These are phyloP conservation scores for Craspedostauros australis DNA, from an alignment of 108 stramenopile genomes.

Conservation along the genomic window DNA sequence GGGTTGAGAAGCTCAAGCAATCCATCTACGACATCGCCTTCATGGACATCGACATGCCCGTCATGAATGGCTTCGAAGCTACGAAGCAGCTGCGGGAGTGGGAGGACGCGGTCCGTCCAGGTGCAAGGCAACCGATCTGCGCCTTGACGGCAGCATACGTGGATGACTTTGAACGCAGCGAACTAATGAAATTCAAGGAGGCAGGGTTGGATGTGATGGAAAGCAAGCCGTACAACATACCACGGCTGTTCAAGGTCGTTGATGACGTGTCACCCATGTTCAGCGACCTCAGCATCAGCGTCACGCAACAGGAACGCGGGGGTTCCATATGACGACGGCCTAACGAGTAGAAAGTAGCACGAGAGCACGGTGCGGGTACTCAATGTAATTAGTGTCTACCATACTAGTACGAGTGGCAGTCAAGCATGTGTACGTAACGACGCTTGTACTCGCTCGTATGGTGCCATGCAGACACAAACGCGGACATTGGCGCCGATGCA, in stretches of 20 bases:
- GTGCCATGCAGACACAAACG: too few relatives aligned
- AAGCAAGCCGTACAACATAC: slow-evolving; percentile 86
- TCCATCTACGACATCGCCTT: slow-evolving; percentile 90
- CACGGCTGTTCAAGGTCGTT: slow-evolving; percentile 84
- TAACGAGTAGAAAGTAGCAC: too few relatives aligned
- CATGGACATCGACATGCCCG: slow-evolving; percentile 95
- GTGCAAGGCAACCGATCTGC: slow-evolving; percentile 86
- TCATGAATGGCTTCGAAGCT: slow-evolving; percentile 91
- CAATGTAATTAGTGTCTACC: too few relatives aligned
- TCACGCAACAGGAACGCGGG: slow-evolving; percentile 35
- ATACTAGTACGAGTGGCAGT: too few relatives aligned
- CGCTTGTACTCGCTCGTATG: too few relatives aligned
- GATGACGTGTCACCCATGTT: slow-evolving; percentile 92
- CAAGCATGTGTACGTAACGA: too few relatives aligned
- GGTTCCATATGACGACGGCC: too few relatives aligned
- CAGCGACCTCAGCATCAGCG: slow-evolving; percentile 79
- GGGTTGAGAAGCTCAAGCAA: slow-evolving; percentile 81
- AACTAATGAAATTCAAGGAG: slow-evolving; percentile 86
- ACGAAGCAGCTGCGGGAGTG: slow-evolving; percentile 78
- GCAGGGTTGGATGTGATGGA: slow-evolving; percentile 90
- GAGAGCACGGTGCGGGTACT: too few relatives aligned
- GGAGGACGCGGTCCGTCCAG: slow-evolving; percentile 80
- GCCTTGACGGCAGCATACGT: slow-evolving; percentile 83
- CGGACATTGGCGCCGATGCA: too few relatives aligned
- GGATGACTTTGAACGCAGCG: slow-evolving; percentile 79